Evolutionary conservation across 2,329 filamentous ascomycete species (phyloP), one percentile per base, ranked within the genome.

Genomic region (Botrytis tulipae): DNA sequence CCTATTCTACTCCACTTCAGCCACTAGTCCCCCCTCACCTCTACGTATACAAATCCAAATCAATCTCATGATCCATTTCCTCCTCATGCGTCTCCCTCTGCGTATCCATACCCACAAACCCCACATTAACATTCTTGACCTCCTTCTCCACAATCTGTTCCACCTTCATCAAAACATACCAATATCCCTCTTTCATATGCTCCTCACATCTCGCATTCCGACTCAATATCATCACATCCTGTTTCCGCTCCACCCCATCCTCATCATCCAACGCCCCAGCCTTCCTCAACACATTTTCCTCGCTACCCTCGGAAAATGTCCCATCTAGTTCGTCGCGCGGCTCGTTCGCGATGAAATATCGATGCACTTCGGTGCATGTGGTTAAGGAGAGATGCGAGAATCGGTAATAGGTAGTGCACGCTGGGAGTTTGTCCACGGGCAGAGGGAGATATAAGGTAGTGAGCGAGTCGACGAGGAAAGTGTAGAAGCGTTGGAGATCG

Each of bases 191-290:
- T 44, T 69, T 69, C 66, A 69, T 59, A 69, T 72, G 71, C 2
- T 69, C 22, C 8, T 44, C 40, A 61, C 71, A 72, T 18, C 63
- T 72, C 51, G 51, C 71, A 61, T 72, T 72, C 32, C 71, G 62
- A 48, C 63, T 72, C 32, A 72, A 61, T 20, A 72, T 72, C 71
- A 72, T 72, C 9, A 72, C 71, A 60, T 72, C 71, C 32, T 72
- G 71, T 12, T 22, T 68, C 16, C 71, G 46, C 25, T 42, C 54
- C 51, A 32, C 37, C 14, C n/a, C 18, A 4, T 51, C 48, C 5
- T 59, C 51, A 6, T 48, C 40, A 29, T 37, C 51, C 51, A 51
- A 46, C 0, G 63, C 71, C 12, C 71, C 71, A 0, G 71, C 71
- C 20, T 69, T 72, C 8, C 37, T 25, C 0, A 72, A 25, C 6